Base-by-base conservation (phyloP, 106 monocot species). In the Acanthochlamys bracteata region DNA sequence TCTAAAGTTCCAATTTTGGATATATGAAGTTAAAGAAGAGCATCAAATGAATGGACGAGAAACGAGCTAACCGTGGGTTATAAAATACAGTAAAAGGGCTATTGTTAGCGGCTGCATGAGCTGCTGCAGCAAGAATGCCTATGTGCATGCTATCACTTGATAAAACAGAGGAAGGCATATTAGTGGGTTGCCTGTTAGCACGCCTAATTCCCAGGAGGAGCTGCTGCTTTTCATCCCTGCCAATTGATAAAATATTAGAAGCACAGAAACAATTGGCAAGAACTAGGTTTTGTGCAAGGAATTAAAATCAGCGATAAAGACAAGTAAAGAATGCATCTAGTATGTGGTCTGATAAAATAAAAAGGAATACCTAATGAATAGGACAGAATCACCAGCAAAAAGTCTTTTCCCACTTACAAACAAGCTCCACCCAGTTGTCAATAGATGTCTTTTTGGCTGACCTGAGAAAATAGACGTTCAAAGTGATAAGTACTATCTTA, bases 341-440 rank as follows among this genome's bases (percentile, higher is more conserved):
- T 33, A 33, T 33, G 33, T 33, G 33, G 33, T 33, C 6, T 6
- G 33, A 33, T 6, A 33, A 33, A 33, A 33, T 33, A n/a, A 4
- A 20, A 54, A 60, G 46, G 3, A 4, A 0, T 83, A 89, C 90
- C 90, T 90, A 39, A 95, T 89, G 75, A 95, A 95, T 68, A 95
- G 72, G 60, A 95, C 90, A 62, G 94, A 95, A 67, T 95, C 94
- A 51, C 90, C 90, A 66, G 90, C 90, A 49, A 90, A 72, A 10
- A 90, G 80, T 55, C 90, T 84, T 77, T 95, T 90, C 26, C 82
- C 84, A 33, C 86, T 90, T 52, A 95, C 90, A 82, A 95, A 95
- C 46, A 90, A 43, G 59, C 94, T 91, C 91, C 91, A 91, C 25
- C 86, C 91, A 63, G 91, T 91, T 43, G 91, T 91, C 20, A 91